Conservation (phyloP, 371 early-diverging fungal genomes). For the Batkoa obscura region DNA sequence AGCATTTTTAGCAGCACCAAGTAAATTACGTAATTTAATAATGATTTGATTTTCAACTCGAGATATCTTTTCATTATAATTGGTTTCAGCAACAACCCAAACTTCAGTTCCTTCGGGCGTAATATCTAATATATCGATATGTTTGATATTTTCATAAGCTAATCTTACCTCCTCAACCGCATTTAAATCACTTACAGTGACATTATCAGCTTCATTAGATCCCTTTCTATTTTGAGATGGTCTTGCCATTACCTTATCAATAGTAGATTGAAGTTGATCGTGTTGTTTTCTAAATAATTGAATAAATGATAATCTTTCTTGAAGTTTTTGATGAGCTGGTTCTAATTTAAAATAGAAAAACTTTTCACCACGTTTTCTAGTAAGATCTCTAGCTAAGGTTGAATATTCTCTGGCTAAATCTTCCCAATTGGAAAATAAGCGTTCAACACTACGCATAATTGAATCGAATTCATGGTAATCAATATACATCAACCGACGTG, state of each 20-base stretch:
- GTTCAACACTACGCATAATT: conserved; percentile 63
- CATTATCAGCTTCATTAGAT: conserved; percentile 19
- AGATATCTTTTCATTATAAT: conserved; percentile 87
- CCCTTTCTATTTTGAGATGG: conserved; percentile 27
- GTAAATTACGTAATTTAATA: conserved; percentile 73
- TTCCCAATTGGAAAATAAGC: conserved; percentile 88
- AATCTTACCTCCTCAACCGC: conserved; percentile 75
- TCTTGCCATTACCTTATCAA: conserved; percentile 74
- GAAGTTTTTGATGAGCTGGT: conserved; percentile 75
- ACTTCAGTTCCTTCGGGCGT: conserved; percentile 82
- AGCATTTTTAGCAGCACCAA: conserved; percentile 89
- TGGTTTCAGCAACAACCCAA: conserved; percentile 80
- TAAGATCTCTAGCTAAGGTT: conserved; percentile 85
- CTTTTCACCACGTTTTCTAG: conserved; percentile 79
- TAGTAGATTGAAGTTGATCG: conserved; percentile 87
- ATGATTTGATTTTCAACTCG: conserved; percentile 96
- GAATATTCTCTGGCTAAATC: conserved; percentile 86
- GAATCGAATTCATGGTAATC: conserved; percentile 71
- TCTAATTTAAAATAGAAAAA: conserved; percentile 88
- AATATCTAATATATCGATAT: conserved; percentile 88
- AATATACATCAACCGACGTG: conserved; percentile 84
- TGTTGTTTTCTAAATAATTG: conserved; percentile 86
- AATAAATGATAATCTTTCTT: conserved; percentile 82
- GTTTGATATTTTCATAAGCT: conserved; percentile 86
- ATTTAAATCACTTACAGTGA: conserved; percentile 40